A percentile compares a stretch with the other conserved stretches of the same genome.
phyloP scores from a whole-genome alignment of 768 basidiomycete species.

The Hortiboletus flavorubellus region DNA sequence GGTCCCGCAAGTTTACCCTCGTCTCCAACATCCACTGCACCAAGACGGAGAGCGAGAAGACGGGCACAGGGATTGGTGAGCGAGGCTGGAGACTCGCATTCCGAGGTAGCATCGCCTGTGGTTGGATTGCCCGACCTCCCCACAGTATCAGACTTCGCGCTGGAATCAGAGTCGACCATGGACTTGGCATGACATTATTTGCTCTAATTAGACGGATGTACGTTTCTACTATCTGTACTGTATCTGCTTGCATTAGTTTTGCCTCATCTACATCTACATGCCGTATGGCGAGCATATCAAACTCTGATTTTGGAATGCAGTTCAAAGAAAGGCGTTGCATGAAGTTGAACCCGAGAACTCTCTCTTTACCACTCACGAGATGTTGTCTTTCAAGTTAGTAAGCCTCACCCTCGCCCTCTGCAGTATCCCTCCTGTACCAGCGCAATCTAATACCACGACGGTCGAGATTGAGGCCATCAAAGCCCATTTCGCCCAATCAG shows the following conservation, averaged over 20 bases:
- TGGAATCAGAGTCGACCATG: constrained; percentile 24
- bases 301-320: constrained; percentile 18
- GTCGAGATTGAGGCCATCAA: constrained; percentile 56
- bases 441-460: constrained; percentile 42
- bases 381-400: constrained; percentile 13
- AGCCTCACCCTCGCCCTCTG: constrained; percentile 36
- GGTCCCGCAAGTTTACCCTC: constrained; percentile 39
- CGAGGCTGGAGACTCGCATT: constrained; percentile 31
- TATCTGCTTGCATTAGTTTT: constrained; percentile 31
- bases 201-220: constrained; percentile 23
- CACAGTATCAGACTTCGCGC: constrained; percentile 26
- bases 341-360: neutral
- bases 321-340: neutral
- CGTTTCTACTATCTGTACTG: constrained; percentile 32
- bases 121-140: constrained; percentile 25
- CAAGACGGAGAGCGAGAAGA: constrained; percentile 28
- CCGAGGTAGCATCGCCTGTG: constrained; percentile 24
- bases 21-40: constrained; percentile 42
- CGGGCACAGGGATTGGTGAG: constrained; percentile 37
- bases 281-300: constrained; percentile 19
- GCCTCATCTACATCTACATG: constrained; percentile 14
- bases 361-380: constrained; percentile 5
- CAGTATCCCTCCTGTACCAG: constrained; percentile 35
- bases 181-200: constrained; percentile 28
- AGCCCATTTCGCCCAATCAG: constrained; percentile 63